Conservation (phyloP, 83 land plant genomes). For the Larix sibirica region DNA sequence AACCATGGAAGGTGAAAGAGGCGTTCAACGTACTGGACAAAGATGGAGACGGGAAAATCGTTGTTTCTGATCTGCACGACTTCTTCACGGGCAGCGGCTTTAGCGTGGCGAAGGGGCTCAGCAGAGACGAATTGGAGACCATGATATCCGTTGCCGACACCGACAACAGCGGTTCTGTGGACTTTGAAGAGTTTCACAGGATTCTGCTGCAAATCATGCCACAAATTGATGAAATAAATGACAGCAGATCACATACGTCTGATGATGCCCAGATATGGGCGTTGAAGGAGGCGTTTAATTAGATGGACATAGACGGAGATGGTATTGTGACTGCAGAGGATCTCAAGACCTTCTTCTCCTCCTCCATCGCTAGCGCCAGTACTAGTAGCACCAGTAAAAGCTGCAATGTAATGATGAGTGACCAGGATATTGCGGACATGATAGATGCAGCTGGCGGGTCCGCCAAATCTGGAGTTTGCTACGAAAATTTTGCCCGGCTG, state of each 20-base stretch:
- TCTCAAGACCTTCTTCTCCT: too few relatives aligned
- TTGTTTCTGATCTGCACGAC: background rate
- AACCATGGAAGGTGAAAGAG: background rate
- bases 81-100: background rate
- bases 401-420: background rate
- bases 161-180: background rate
- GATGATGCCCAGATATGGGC: too few relatives aligned
- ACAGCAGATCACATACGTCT: too few relatives aligned
- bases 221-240: too few relatives aligned
- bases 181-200: background rate
- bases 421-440: background rate
- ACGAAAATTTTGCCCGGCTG: background rate
- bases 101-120: background rate
- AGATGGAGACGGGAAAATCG: slow-evolving; percentile 3
- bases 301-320: too few relatives aligned
- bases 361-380: too few relatives aligned
- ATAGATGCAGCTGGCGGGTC: background rate
- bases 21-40: background rate
- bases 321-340: too few relatives aligned
- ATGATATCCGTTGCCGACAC: background rate
- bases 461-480: background rate
- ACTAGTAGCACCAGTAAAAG: background rate
- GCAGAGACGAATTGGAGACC: background rate
- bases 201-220: background rate
- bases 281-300: too few relatives aligned